Evolutionary conservation across 2,329 filamentous ascomycete species (phyloP).

Genomic region (Cadophora luteo-olivacea): DNA sequence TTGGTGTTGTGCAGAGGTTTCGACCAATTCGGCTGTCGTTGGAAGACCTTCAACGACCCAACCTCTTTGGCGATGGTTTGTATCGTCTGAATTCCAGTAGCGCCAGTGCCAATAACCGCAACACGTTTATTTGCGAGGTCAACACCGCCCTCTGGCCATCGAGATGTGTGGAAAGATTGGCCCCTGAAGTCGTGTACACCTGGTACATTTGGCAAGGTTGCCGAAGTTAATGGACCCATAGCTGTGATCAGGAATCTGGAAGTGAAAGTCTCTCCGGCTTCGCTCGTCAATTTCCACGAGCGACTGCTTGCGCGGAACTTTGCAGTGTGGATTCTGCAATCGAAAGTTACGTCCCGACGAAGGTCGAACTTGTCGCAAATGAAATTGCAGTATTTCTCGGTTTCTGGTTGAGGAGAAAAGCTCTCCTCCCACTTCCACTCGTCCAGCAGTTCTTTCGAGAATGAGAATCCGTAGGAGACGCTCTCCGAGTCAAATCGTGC

Average conservation of each 20-base stretch:
- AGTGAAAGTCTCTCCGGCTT: conserved; percentile 26
- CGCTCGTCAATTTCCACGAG: conserved; percentile 38
- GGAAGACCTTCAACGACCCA: conserved; percentile 55
- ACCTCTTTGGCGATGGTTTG: conserved; percentile 46
- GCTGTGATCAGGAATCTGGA: conserved; percentile 33
- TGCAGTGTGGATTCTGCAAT: conserved; percentile 49
- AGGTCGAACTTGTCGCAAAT: conserved; percentile 60
- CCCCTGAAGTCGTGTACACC: conserved; percentile 39
- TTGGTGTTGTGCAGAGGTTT: conserved; percentile 17
- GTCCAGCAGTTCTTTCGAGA: conserved; percentile 61
- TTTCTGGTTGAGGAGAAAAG: conserved; percentile 57
- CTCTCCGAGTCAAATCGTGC: conserved; percentile 35
- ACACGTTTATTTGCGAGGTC: conserved; percentile 57
- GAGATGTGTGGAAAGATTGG: conserved; percentile 35
- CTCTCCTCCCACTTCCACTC: conserved; percentile 52
- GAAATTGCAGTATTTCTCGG: conserved; percentile 64
- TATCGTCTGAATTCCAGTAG: conserved; percentile 38
- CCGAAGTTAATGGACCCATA: conserved; percentile 60
- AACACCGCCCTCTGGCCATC: conserved; percentile 45
- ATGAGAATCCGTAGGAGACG: conserved; percentile 46
- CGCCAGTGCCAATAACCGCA: conserved; percentile 57
- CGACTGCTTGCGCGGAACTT: conserved; percentile 51
- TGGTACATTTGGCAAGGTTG: conserved; percentile 49
- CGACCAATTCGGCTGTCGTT: conserved; percentile 59
- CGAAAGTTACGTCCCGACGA: conserved; percentile 51